A percentile compares a stretch with the other conserved stretches of the same genome.
These are phyloP conservation scores for Furcasterigmium sp. DNA, from an alignment of 2,329 filamentous ascomycete species.

Conservation along the genomic window DNA sequence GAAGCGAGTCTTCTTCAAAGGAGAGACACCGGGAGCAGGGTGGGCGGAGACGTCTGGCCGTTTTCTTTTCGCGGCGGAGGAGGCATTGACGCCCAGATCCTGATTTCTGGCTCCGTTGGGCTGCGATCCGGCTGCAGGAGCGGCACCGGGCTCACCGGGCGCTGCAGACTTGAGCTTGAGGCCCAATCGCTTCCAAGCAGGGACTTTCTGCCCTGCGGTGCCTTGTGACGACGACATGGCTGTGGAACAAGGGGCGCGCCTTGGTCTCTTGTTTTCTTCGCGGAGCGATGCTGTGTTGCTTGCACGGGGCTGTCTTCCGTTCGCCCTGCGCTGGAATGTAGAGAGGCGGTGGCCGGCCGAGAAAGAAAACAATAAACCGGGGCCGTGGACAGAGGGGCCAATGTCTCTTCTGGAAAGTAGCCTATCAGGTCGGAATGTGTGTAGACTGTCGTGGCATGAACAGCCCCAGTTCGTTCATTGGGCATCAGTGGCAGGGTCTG, in stretches of 20 bases:
- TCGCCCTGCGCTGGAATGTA: constrained; percentile 7
- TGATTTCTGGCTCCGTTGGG: constrained; percentile 13
- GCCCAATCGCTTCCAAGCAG: constrained; percentile 59
- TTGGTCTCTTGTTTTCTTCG: not conserved
- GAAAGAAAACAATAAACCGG: constrained; percentile 1
- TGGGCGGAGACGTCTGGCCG: constrained; percentile 9
- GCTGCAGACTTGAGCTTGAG: constrained; percentile 50
- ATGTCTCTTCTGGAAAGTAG: constrained; percentile 8
- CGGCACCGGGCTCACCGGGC: constrained; percentile 12
- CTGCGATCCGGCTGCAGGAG: constrained; percentile 16
- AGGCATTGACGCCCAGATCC: constrained; percentile 13
- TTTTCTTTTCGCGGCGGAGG: constrained; percentile 15
- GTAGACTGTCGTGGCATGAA: constrained; percentile 4
- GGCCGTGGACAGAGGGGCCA: constrained; percentile 6
- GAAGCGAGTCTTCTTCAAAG: constrained; percentile 23
- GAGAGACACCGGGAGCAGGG: constrained; percentile 9
- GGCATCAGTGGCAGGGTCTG: constrained; percentile 5
- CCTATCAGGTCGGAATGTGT: constrained; percentile 10
- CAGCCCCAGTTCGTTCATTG: constrained; percentile 9
- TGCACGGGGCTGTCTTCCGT: constrained; percentile 3
- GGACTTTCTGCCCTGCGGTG: constrained; percentile 39
- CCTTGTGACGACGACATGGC: constrained; percentile 35
- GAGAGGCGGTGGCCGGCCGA: constrained; percentile 4
- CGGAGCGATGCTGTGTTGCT: not conserved
- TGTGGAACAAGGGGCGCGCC: constrained; percentile 18